Conservation (phyloP, 2,329 filamentous ascomycete species). For the Monosporascus sp. region DNA sequence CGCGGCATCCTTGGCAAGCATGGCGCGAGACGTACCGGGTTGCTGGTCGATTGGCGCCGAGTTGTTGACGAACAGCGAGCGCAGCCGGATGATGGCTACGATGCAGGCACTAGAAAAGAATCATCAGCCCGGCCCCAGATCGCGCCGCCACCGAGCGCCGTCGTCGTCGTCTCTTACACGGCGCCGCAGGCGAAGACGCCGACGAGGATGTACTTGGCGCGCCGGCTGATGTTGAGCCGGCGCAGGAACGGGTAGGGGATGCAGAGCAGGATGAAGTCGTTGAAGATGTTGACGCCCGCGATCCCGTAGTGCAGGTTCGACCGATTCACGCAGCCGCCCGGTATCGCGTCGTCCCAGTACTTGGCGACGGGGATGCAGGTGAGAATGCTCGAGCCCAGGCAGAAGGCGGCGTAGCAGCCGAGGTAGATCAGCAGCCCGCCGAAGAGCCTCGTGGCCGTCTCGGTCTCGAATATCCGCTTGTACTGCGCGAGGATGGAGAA, state of each 20-base stretch:
- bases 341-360: constrained; percentile 21
- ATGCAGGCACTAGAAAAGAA: constrained; percentile 13
- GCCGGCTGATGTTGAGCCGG: constrained; percentile 28
- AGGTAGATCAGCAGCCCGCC: constrained; percentile 17
- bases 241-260: constrained; percentile 27
- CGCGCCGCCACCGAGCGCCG: neutral
- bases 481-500: constrained; percentile 25
- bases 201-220: constrained; percentile 37
- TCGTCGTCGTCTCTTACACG: constrained; percentile 23
- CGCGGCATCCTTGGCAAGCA: neutral
- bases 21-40: constrained; percentile 1
- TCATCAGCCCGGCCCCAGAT: neutral
- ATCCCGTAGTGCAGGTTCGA: constrained; percentile 19
- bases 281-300: constrained; percentile 27
- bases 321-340: constrained; percentile 20
- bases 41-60: constrained; percentile 8
- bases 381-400: constrained; percentile 16
- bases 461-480: constrained; percentile 20
- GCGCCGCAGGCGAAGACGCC: constrained; percentile 31
- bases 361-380: constrained; percentile 19
- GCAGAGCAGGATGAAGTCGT: constrained; percentile 24
- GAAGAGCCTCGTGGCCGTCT: constrained; percentile 15
- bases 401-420: constrained; percentile 15
- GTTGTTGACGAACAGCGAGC: constrained; percentile 9
- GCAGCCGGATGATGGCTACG: constrained; percentile 18